These are phyloP conservation scores for Shiraia sp. DNA, from an alignment of 2,329 filamentous ascomycete genomes.

Conservation along the genomic window DNA sequence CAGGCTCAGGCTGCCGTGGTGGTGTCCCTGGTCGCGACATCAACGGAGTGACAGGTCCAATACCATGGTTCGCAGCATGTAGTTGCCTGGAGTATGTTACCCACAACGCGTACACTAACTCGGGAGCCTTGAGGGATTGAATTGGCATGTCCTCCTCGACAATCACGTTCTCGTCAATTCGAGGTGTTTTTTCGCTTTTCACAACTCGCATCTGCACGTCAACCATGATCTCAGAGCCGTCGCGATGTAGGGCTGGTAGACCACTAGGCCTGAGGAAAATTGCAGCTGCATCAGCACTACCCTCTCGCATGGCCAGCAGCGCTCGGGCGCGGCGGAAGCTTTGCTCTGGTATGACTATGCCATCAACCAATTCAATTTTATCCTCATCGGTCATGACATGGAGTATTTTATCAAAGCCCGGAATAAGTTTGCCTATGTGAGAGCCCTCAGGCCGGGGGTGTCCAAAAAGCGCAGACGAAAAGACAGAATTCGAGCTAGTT, in stretches of 20 bases:
- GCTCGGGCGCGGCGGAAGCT: conserved; percentile 90
- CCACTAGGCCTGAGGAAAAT: conserved; percentile 85
- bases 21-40: conserved; percentile 70
- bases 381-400: conserved; percentile 84
- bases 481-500: conserved; percentile 92
- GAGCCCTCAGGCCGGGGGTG: conserved; percentile 81
- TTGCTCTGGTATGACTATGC: conserved; percentile 96
- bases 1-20: conserved; percentile 76
- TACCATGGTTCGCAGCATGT: conserved; percentile 69
- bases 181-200: conserved; percentile 68
- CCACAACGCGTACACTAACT: conserved; percentile 94
- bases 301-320: conserved; percentile 80
- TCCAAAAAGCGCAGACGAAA: conserved; percentile 90
- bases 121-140: conserved; percentile 56
- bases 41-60: conserved; percentile 66
- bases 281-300: conserved; percentile 72
- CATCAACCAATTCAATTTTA: conserved; percentile 79
- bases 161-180: conserved; percentile 64
- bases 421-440: conserved; percentile 78
- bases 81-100: conserved; percentile 94
- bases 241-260: conserved; percentile 81
- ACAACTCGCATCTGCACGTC: conserved; percentile 97
- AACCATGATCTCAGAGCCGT: conserved; percentile 89
- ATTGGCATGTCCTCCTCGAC: conserved; percentile 57
- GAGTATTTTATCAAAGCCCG: conserved; percentile 83